Base-by-base conservation (phyloP, 495 filamentous ascomycete species). In the Aspergillus coremiiformis region DNA sequence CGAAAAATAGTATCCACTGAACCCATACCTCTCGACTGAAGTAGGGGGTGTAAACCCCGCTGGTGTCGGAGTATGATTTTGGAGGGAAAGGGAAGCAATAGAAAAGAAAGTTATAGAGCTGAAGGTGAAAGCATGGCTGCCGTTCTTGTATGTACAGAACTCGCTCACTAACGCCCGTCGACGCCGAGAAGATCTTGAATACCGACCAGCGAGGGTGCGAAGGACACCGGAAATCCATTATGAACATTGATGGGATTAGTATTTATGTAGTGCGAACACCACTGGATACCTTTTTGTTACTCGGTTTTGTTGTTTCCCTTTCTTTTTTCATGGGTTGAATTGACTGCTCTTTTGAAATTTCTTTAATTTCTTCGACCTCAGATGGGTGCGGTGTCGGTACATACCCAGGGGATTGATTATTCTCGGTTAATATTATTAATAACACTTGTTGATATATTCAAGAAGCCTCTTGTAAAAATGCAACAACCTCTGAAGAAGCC, bases 401-500 rank as follows among this genome's bases (percentile, higher is more conserved):
- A 53, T 39, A 46, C 11, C 23, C 39, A 51, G 20, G 29, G 3
- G 14, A 5, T 1, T 29, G 11, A n/a, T n/a, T n/a, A n/a, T n/a
- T 11, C 1, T 39, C n/a, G 15, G 20, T 4, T 19, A 33, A 5
- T 30, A 2, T 27, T 48, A 5, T 43, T 5, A 35, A 20, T 19
- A 19, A 37, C 11, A 27, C n/a, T 26, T 7, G 21, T 11, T 27
- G 26, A 17, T 19, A 32, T 22, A 5, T 42, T 26, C 57, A 57
- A 20, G 45, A 43, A 7, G 37, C 39, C n/a, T 64, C 56, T 50
- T 61, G 56, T 32, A 75, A 56, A 29, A 75, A 75, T 35, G 68
- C 66, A 11, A 75, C 57, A 22, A 73, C 72, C 44, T 66, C 72
- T 75, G 55, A 33, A 51, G 14, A 51, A 1, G 17, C 21, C 9